These are phyloP conservation scores for Colletotrichum sp. DNA, from an alignment of 2,329 filamentous ascomycete species.

Conservation along the genomic window DNA sequence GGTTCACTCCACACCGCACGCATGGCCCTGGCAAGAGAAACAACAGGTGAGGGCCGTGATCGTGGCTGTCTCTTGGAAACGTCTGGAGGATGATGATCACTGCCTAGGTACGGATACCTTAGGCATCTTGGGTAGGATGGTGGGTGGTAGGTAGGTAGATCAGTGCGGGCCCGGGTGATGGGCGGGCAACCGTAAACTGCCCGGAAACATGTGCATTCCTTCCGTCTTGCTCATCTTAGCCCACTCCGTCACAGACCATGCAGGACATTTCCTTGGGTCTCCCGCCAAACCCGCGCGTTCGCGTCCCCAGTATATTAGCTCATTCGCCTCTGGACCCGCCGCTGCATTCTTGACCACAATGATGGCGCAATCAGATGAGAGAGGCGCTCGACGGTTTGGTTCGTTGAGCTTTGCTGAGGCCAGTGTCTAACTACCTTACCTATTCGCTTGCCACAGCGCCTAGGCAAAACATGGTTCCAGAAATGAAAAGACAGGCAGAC, in stretches of 20 bases:
- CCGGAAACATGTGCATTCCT: conserved; percentile 3
- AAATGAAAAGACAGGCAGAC: not conserved
- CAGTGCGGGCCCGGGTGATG: not conserved
- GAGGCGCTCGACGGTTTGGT: not conserved
- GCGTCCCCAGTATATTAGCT: not conserved
- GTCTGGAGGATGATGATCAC: not conserved
- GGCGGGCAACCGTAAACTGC: not conserved
- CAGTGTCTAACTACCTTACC: not conserved
- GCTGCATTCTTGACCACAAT: not conserved
- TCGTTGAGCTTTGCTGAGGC: not conserved
- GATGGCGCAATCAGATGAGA: not conserved
- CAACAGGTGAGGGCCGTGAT: not conserved
- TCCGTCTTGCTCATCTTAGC: not conserved
- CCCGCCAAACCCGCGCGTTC: not conserved
- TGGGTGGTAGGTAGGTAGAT: not conserved
- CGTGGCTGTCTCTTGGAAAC: not conserved
- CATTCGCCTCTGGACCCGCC: not conserved
- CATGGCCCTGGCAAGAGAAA: not conserved
- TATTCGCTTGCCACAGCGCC: not conserved
- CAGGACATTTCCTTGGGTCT: not conserved
- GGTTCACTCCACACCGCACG: not conserved
- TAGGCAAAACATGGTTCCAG: not conserved
- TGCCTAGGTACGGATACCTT: not conserved
- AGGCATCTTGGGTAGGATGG: not conserved
- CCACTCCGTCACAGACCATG: not conserved